Conservation (phyloP, 768 basidiomycete genomes). For the Suillus tomentosus region DNA sequence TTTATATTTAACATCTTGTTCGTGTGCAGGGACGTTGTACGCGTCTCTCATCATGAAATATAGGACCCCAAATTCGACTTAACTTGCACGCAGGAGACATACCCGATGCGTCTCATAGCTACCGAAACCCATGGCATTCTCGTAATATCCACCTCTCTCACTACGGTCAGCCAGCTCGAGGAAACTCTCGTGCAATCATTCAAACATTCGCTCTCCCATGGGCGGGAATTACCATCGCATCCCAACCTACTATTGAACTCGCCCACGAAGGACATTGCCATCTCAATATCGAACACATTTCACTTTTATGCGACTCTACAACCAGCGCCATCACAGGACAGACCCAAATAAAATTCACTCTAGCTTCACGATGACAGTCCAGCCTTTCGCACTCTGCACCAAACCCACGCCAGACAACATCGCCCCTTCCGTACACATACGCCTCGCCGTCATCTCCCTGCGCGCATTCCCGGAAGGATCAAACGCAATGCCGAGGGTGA, state of each 20-base stretch:
- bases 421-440: conserved; percentile 66
- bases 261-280: conserved; percentile 3
- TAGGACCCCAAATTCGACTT: background rate
- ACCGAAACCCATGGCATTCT: conserved; percentile 7
- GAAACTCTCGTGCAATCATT: background rate
- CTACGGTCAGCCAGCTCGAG: background rate
- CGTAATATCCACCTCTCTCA: background rate
- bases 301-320: background rate
- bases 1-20: too few relatives aligned
- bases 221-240: too few relatives aligned
- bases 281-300: conserved; percentile 5
- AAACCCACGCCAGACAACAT: conserved; percentile 85
- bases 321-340: background rate
- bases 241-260: background rate
- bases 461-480: conserved; percentile 56
- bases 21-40: too few relatives aligned
- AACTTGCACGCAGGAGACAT: background rate
- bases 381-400: conserved; percentile 50
- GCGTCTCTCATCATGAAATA: background rate
- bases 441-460: conserved; percentile 94
- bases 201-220: background rate
- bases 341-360: conserved; percentile 13
- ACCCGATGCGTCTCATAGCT: conserved; percentile 6
- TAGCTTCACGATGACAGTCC: conserved; percentile 53
- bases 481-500: conserved; percentile 51